These are phyloP conservation scores for Oryza punctata DNA, from an alignment of 176 grass and related monocot genomes.

Conservation along the genomic window DNA sequence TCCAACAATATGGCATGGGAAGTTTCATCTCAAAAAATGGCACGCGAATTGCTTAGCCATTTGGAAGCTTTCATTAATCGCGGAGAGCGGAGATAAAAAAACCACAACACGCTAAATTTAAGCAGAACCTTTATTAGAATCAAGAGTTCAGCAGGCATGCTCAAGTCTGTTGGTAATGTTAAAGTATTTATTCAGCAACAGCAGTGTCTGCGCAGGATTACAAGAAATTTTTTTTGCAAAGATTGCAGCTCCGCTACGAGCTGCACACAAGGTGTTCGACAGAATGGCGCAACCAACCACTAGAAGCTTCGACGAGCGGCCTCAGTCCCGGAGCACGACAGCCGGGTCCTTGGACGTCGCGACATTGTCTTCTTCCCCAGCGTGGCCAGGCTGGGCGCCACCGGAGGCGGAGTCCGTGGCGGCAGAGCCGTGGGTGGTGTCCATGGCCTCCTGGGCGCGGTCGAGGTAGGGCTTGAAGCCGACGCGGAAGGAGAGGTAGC, in stretches of 20 bases:
- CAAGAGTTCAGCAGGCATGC: not conserved
- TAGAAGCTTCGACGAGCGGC: not conserved
- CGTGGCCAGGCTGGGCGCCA: not conserved
- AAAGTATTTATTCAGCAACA: too few species aligned
- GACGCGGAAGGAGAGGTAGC: constrained; percentile 82
- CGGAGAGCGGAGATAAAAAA: too few species aligned
- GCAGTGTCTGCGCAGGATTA: too few species aligned
- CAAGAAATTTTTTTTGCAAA: not conserved
- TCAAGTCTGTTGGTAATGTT: too few species aligned
- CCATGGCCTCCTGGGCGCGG: constrained; percentile 60
- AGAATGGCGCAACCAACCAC: constrained; percentile 20
- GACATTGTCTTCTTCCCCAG: not conserved
- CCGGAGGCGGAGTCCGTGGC: not conserved
- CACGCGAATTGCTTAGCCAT: too few species aligned
- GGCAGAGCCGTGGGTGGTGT: constrained; percentile 15
- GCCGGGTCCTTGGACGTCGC: constrained; percentile 41
- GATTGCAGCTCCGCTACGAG: not conserved
- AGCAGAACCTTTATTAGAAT: not conserved
- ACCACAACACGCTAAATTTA: too few species aligned
- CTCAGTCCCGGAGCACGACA: constrained; percentile 52
- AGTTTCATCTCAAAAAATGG: not conserved
- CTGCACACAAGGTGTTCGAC: constrained; percentile 33
- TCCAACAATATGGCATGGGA: not conserved
- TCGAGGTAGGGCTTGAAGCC: constrained; percentile 94
- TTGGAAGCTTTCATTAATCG: too few species aligned